Base-by-base conservation (phyloP, 306 rosid species). In the Lablab purpureus region DNA sequence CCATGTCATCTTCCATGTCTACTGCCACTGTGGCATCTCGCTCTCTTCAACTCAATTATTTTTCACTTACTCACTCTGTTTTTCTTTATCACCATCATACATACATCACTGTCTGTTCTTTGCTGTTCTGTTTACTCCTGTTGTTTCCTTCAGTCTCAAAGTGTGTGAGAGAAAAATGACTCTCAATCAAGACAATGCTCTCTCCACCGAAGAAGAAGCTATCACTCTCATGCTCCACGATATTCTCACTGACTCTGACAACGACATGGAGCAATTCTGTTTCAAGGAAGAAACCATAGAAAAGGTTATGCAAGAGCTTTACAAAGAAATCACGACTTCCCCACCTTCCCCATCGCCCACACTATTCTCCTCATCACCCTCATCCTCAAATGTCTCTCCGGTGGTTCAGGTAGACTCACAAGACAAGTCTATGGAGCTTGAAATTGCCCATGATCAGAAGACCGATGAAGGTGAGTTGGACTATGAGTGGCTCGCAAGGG, bases 251-350 rank as follows among this genome's bases (percentile, higher is more conserved):
- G 87, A 84, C 18, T 55, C 73, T 1, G 82, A 72, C 4, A 6
- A 2, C 58, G 85, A 85, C 22, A 30, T 28, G 3, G 58, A 41
- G 0, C 77, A 76, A 21, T 56, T 49, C 27, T 14, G 18, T 17
- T 81, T 81, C 50, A 13, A 73, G 43, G 88, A 85, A 67, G 83
- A 85, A 50, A 59, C 64, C 22, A 67, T 85, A 2, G 77, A 85
- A 21, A 34, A 81, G 66, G 17, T 81, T 43, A 85, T 85, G 88
- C 80, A 72, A 74, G 83, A 85, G 80, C 75, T 85, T 32, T 81
- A 81, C 77, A 85, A 77, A 13, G 88, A 81, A 58, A 74, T 85
- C 5, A 68, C 50, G 7, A 41, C 72, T 2, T 63, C 47, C 25
- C 32, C 12, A 40, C 45, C 13, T 40, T 40, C 45, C 45, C 45